phyloP scores from a whole-genome alignment of 768 basidiomycete species.

The Amanita fuliginea region DNA sequence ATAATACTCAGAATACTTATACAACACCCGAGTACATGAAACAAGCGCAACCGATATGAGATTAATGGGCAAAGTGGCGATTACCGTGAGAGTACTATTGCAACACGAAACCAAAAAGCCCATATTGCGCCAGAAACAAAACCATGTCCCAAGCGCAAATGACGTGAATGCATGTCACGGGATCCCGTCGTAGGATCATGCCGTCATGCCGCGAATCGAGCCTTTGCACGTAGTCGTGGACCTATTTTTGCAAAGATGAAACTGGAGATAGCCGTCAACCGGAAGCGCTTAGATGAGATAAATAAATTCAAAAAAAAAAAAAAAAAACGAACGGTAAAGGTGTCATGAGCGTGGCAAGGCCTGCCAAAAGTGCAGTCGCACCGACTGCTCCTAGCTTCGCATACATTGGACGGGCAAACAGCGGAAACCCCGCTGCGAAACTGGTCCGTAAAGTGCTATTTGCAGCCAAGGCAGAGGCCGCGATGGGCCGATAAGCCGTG shows the following conservation, averaged over 20 bases:
- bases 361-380: slow-evolving; percentile 58
- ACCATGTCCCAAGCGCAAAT: too few species aligned
- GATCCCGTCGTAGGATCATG: too few species aligned
- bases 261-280: slow-evolving; percentile 1
- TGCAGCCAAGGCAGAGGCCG: slow-evolving; percentile 56
- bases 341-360: slow-evolving; percentile 49
- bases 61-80: too few species aligned
- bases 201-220: not conserved
- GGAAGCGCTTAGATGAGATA: not conserved
- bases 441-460: slow-evolving; percentile 52
- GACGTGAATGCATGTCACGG: too few species aligned
- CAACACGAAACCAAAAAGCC: too few species aligned
- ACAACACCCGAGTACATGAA: too few species aligned
- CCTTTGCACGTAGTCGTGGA: slow-evolving; percentile 11
- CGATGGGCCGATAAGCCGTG: slow-evolving; percentile 55
- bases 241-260: slow-evolving; percentile 17
- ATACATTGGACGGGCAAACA: slow-evolving; percentile 61
- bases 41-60: too few species aligned
- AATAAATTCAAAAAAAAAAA: too few species aligned
- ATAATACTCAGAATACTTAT: too few species aligned
- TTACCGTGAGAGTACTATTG: too few species aligned
- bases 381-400: slow-evolving; percentile 56
- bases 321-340: slow-evolving; percentile 42
- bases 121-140: too few species aligned
- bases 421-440: slow-evolving; percentile 55